Evolutionary conservation across 23 red algal genomes (phyloP), one percentile per base, ranked within the genome.

Genomic region (Gracilaria domingensis): DNA sequence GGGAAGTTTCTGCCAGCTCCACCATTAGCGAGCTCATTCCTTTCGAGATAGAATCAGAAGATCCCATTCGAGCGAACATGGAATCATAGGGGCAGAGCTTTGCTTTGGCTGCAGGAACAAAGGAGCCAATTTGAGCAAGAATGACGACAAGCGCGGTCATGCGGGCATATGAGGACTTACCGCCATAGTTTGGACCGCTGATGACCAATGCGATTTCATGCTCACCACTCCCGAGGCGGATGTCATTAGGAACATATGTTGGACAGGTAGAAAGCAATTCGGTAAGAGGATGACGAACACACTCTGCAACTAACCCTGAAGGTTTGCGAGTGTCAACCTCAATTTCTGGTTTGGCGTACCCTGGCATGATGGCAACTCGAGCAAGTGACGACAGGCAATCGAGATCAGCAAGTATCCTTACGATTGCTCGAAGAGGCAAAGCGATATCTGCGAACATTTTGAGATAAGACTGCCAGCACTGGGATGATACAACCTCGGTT

Each of bases 11-110:
- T 40, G 88, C 84, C 42, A 99, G 93, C 87, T 99, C 97, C 35
- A 99, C 94, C 91, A 96, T 95, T 34, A 99, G 92, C 29, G 97
- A 96, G 35, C 83, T 91, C 81, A 95, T 95, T n/a, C 93, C 97
- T 18, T 93, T 86, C 13, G 82, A 88, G 65, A 99, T 93, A 12
- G 83, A 65, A 67, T 99, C 97, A n/a, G 67, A 66, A 36, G 94
- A 86, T 29, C 97, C 97, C 78, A 96, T 91, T 28, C 97, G 59
- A 13, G 97, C 95, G 51, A 93, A 99, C 24, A 99, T 95, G 42
- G 88, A 84, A 71, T 99, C 97, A 54, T 94, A 86, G 0, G 95
- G 93, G 36, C 86, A 80, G 44, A 95, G 16, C 20, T 56, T 60
- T 23, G 90, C 85, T 23, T 47, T 28, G 8, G 53, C 57, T 8